Evolutionary conservation across 208 protist genomes (phyloP), one percentile per base, ranked within the genome.

Genomic region (Hexamita inflata): DNA sequence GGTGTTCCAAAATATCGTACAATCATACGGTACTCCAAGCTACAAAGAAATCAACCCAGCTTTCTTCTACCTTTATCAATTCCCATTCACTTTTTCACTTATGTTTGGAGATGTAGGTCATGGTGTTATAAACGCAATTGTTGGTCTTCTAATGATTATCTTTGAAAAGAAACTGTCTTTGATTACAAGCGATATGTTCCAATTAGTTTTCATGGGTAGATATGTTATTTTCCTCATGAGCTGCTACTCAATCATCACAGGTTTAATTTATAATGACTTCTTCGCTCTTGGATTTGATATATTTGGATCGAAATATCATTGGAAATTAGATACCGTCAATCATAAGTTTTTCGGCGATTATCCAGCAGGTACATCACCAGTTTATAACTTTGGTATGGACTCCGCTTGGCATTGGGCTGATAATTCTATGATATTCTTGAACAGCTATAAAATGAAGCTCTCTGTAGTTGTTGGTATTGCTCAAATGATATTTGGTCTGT

Each of bases 91-190:
- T 1, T 99, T 99, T 80, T 94, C 90, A 66, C 88, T 99, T 74
- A 99, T 99, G 96, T 99, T 96, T 84, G 95, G 95, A 67, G 96
- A 99, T 82, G 83, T 97, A 49, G 94, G 93, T 53, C 96, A 99
- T 86, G 95, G 94, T 1, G 38, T 81, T 35, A 73, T 86, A 4
- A 41, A 84, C 2, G 41, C 77, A 1, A 19, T 84, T 26, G 29
- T 67, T 38, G 62, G 75, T 42, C 15, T 81, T 2, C 0, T 82
- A 15, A 42, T 85, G 30, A 45, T 84, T 40, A 29, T 74, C 2
- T 53, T 68, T 29, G 66, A 80, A 39, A 77, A 74, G 30, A 82
- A 77, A 45, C 11, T 82, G 13, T 0, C 13, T 59, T 30, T n/a
- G 40, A 30, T 62, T 65, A 26, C 2, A 9, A 67, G 58, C 24